Conservation (phyloP, 2,329 filamentous ascomycete species). For the Alternaria postmessia region DNA sequence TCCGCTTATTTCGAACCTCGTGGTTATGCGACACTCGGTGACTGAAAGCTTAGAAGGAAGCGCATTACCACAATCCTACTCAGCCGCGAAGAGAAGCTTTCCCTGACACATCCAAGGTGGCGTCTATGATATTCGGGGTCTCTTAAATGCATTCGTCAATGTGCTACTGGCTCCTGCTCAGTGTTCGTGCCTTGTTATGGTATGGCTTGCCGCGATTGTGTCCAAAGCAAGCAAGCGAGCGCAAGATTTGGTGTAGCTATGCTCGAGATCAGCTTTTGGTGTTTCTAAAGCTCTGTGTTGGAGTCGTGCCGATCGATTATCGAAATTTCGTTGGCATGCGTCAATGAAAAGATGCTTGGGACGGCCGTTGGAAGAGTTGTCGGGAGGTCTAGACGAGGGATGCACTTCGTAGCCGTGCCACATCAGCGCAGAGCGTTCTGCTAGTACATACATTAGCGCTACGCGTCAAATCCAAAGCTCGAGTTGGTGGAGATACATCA, state of each 20-base stretch:
- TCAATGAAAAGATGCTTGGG: neutral
- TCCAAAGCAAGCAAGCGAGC: neutral
- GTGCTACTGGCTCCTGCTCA: neutral
- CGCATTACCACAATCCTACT: neutral
- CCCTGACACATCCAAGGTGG: neutral
- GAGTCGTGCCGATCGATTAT: neutral
- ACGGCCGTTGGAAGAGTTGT: neutral
- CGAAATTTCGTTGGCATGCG: neutral
- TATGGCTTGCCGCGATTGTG: neutral
- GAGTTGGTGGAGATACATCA: neutral
- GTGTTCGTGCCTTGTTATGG: neutral
- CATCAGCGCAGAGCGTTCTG: conserved; percentile 3
- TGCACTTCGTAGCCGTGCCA: conserved; percentile 5
- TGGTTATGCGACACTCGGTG: neutral
- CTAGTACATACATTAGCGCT: conserved; percentile 10
- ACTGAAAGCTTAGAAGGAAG: neutral
- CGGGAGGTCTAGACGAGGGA: neutral
- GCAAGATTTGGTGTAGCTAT: neutral
- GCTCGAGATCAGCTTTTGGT: neutral
- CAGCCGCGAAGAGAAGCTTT: neutral
- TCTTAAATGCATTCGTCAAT: neutral
- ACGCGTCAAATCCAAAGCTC: neutral
- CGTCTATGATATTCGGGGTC: too few species aligned
- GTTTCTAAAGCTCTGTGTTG: neutral
- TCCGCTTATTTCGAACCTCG: neutral